Base-by-base conservation (phyloP, 164 flowering plant species). In the Aristolochia fimbriata region DNA sequence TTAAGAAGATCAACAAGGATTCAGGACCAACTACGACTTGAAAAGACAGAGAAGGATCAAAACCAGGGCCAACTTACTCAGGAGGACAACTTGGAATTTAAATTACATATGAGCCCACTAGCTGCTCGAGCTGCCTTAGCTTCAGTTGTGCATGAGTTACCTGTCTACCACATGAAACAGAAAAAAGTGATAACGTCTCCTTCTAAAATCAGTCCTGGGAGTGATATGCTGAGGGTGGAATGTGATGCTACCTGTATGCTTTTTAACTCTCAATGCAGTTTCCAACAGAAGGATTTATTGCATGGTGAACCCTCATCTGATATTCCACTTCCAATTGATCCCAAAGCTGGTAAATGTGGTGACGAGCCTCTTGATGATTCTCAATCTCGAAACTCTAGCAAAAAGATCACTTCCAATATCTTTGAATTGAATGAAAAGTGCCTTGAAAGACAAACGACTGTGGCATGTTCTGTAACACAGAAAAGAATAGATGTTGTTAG, bases 51-150 rank as follows among this genome's bases (percentile, higher is more conserved):
- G 48, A 47, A 60, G 43, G 58, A 23, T 56, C 55, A 54, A 53
- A 49, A 67, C 55, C 17, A 23, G 60, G 10, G 24, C 47, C 62
- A 65, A 48, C 37, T 65, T 15, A 51, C 54, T 47, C 57, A 11
- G 9, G 68, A 69, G 55, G 62, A 71, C 49, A 27, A 46, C 62
- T 33, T 55, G 41, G 68, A 61, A 46, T 61, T 33, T 64, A 64
- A 69, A 60, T 54, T 68, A 15, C 65, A 52, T 47, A 75, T 79
- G 52, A 77, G 68, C 64, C 83, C 83, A 62, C 77, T 79, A 61
- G 80, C 78, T 43, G 76, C 80, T 58, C 72, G 80, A 66, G 83
- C 83, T 50, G 77, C 75, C 51, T 70, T 79, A 21, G 83, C 83
- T 58, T 79, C 76, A 30, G 43, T 73, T 33, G 47, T 65, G 58